A percentile compares a stretch with the other conserved stretches of the same genome.
phyloP scores from a whole-genome alignment of 1,284 basidiomycete species.

The Exsudoporus floridanus region DNA sequence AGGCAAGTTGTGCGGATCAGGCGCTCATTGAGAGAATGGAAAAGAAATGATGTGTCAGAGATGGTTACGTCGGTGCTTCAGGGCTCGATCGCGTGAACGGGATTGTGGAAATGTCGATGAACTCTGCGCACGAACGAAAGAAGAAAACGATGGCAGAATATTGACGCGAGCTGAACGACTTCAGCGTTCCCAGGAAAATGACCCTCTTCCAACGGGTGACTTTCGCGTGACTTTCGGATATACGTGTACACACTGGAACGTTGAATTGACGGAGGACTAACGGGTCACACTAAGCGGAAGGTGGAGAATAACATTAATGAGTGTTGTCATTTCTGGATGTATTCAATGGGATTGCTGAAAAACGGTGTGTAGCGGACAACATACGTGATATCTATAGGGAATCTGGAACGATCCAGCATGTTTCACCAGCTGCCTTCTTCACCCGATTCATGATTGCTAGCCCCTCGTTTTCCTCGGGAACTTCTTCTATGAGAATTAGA shows the following conservation, averaged over 20 bases:
- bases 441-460: constrained; percentile 98
- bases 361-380: neutral
- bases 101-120: neutral
- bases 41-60: neutral
- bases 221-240: neutral
- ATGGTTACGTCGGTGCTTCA: constrained; percentile 1
- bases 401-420: constrained; percentile 44
- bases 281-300: neutral
- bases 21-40: neutral
- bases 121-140: neutral
- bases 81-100: too few species aligned
- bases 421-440: constrained; percentile 84
- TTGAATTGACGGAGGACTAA: neutral
- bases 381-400: constrained; percentile 27
- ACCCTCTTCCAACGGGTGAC: neutral
- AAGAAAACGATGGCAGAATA: neutral
- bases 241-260: neutral
- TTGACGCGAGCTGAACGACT: neutral
- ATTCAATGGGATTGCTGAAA: neutral
- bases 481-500: constrained; percentile 85
- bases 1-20: constrained; percentile 3
- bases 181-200: neutral
- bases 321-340: neutral
- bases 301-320: neutral
- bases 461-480: constrained; percentile 81